Conservation (phyloP, 768 basidiomycete genomes). For the Phaeolepiota aurea region DNA sequence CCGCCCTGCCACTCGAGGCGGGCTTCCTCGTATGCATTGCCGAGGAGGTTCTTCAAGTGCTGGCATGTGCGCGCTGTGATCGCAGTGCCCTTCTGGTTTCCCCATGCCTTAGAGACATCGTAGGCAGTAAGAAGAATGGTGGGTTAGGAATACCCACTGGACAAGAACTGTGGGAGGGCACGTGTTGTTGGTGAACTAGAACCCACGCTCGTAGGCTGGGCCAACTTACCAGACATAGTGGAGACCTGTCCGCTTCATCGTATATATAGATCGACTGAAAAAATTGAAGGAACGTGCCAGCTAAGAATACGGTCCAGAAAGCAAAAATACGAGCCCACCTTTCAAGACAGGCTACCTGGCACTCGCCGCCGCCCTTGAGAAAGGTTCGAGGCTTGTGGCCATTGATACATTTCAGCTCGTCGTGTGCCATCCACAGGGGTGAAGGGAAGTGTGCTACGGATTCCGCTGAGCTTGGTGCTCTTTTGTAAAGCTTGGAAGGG, state of each 20-base stretch:
- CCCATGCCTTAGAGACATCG: slow-evolving; percentile 3
- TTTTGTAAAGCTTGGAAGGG: too few relatives aligned
- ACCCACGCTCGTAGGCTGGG: neutral
- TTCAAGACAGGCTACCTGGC: neutral
- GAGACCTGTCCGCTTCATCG: slow-evolving; percentile 27
- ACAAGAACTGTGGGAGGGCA: slow-evolving; percentile 6
- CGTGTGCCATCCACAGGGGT: too few relatives aligned
- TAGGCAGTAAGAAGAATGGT: neutral
- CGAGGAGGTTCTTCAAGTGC: slow-evolving; percentile 30
- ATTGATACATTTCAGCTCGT: neutral
- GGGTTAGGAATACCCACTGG: slow-evolving; percentile 10
- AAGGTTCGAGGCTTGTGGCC: neutral
- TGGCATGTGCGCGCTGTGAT: slow-evolving; percentile 36
- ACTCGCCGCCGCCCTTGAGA: neutral
- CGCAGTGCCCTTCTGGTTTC: slow-evolving; percentile 16
- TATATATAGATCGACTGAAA: slow-evolving; percentile 14
- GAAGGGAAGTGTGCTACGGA: too few relatives aligned
- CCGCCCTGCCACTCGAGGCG: slow-evolving; percentile 26
- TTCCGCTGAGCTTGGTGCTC: too few relatives aligned
- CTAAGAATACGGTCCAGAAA: neutral
- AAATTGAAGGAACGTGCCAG: neutral
- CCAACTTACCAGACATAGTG: slow-evolving; percentile 29
- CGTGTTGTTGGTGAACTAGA: neutral
- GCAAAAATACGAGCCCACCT: neutral
- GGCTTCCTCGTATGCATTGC: slow-evolving; percentile 32